These are phyloP conservation scores for Lithocarpus polystachyus DNA, from an alignment of 306 rosid genomes.

Conservation along the genomic window DNA sequence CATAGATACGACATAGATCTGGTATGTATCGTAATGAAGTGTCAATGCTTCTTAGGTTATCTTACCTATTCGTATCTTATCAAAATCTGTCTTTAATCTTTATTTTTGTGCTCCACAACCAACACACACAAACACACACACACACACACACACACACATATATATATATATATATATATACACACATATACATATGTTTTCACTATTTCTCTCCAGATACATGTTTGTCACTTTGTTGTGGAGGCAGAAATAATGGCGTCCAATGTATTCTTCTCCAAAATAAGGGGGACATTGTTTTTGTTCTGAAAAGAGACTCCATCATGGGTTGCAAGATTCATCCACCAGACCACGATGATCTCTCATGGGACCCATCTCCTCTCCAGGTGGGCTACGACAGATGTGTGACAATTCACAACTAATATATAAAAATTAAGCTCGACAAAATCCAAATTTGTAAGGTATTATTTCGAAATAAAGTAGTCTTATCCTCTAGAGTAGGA, in stretches of 20 bases:
- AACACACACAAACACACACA: too few relatives aligned
- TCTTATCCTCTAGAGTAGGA: not conserved
- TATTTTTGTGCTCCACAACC: conserved; percentile 8
- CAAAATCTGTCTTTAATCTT: not conserved
- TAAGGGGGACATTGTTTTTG: not conserved
- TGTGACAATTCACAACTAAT: too few relatives aligned
- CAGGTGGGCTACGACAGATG: not conserved
- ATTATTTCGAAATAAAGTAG: too few relatives aligned
- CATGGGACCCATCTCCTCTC: not conserved
- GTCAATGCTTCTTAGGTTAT: too few relatives aligned
- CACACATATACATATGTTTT: not conserved
- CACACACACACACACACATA: accelerated
- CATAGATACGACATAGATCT: too few relatives aligned
- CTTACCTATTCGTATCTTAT: not conserved
- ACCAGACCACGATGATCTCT: not conserved
- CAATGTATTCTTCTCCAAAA: conserved; percentile 8
- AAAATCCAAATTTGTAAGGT: too few relatives aligned
- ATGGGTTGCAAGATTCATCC: not conserved
- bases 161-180: too few relatives aligned
- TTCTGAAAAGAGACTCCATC: not conserved
- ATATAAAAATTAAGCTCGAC: too few relatives aligned
- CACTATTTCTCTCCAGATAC: not conserved
- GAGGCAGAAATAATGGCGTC: conserved; percentile 6
- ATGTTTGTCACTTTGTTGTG: not conserved
- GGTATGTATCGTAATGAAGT: too few relatives aligned